Evolutionary conservation across 257 asterid genomes (phyloP).

Genomic region (Vinca minor): DNA sequence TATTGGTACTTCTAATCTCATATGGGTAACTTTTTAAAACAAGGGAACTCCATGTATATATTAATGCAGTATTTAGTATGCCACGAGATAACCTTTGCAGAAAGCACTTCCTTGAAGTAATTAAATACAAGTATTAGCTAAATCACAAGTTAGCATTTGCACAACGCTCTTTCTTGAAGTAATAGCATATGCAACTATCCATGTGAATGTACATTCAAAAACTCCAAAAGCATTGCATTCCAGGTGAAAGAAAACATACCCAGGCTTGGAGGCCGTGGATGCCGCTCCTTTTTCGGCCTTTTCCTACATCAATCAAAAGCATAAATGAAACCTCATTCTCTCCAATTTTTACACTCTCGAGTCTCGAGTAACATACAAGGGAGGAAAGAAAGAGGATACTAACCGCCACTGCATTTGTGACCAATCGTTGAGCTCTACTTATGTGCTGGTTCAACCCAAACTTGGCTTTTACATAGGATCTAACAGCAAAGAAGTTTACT

Average conservation of each 20-base stretch:
- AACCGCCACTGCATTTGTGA: conserved; percentile 53
- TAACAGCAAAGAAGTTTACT: conserved; percentile 20
- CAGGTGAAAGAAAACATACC: conserved; percentile 33
- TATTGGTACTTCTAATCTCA: too few species aligned
- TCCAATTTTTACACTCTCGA: not conserved
- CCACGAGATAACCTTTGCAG: too few species aligned
- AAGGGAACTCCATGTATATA: too few species aligned
- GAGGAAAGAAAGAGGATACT: conserved; percentile 19
- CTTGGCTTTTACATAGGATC: conserved; percentile 33
- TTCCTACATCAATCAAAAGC: conserved; percentile 25
- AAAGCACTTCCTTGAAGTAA: too few species aligned
- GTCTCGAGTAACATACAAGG: not conserved
- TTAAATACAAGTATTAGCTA: not conserved
- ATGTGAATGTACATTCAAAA: not conserved
- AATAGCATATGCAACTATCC: not conserved
- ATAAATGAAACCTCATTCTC: not conserved
- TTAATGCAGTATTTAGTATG: too few species aligned
- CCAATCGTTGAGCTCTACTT: conserved; percentile 23
- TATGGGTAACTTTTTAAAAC: not conserved
- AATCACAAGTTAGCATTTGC: not conserved
- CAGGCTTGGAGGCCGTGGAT: conserved; percentile 51
- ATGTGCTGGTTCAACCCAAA: conserved; percentile 26
- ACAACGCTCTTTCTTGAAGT: not conserved
- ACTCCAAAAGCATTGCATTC: not conserved
- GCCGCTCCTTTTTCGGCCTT: conserved; percentile 34